phyloP scores from a whole-genome alignment of 208 protist species.

The Leishmania aethiopica region DNA sequence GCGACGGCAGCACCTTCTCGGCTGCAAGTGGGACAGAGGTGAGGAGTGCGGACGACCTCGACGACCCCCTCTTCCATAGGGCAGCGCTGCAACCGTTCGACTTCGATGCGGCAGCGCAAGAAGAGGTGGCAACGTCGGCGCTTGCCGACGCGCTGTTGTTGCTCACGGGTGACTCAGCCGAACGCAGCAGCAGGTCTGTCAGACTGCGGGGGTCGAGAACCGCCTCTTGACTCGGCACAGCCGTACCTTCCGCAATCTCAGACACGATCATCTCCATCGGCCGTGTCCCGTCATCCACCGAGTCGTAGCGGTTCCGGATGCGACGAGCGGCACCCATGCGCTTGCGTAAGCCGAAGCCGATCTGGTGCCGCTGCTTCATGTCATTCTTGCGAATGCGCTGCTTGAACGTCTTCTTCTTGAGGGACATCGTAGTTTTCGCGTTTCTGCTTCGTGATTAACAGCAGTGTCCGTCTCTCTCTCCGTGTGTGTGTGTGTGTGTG shows the following conservation, averaged over 20 bases:
- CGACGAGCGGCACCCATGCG: constrained; percentile 58
- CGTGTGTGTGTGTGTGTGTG: neutral
- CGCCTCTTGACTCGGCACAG: constrained; percentile 60
- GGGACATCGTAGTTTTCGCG: constrained; percentile 7
- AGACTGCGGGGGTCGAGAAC: constrained; percentile 72
- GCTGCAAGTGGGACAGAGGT: constrained; percentile 14
- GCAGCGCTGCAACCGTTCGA: neutral
- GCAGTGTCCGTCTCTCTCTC: neutral
- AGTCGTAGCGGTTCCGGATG: constrained; percentile 71
- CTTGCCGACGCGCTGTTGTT: neutral
- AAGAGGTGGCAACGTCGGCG: neutral
- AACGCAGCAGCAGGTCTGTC: constrained; percentile 68
- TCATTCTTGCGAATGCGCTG: constrained; percentile 79
- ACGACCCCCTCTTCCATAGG: neutral
- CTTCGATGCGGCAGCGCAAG: neutral
- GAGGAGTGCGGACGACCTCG: neutral
- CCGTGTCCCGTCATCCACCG: constrained; percentile 48
- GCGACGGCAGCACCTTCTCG: constrained; percentile 35
- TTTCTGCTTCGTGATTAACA: neutral
- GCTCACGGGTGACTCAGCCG: neutral
- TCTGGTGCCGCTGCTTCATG: constrained; percentile 66
- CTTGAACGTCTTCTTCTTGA: constrained; percentile 82
- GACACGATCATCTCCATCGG: constrained; percentile 68
- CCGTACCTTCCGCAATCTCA: constrained; percentile 64
- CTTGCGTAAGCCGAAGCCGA: constrained; percentile 57